phyloP scores from a whole-genome alignment of 306 rosid genomes.

The Alnus glutinosa region DNA sequence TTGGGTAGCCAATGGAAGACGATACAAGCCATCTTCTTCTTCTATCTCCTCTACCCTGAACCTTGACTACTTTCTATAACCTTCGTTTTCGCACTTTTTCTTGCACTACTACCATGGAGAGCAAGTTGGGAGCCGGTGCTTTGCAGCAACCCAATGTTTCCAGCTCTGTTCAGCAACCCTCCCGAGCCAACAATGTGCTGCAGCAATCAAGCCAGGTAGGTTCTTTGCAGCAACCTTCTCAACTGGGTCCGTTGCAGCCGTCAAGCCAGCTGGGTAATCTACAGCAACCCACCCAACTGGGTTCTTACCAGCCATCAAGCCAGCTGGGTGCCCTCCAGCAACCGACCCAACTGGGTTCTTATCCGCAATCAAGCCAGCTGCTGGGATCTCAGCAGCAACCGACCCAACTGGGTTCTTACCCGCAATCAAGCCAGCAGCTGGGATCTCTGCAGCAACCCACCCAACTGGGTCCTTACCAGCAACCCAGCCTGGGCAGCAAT shows the following conservation, averaged over 20 bases:
- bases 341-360: background rate
- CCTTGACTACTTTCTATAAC: background rate
- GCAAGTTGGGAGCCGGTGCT: slow-evolving; percentile 29
- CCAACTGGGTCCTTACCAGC: background rate
- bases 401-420: slow-evolving; percentile 1
- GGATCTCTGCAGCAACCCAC: background rate
- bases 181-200: background rate
- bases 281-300: background rate
- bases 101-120: slow-evolving; percentile 28
- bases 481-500: background rate
- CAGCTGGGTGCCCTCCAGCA: background rate
- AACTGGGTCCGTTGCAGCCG: background rate
- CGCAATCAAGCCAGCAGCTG: background rate
- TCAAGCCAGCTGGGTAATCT: background rate
- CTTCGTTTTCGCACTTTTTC: slow-evolving; percentile 8
- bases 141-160: slow-evolving; percentile 32
- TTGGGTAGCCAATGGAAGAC: slow-evolving; percentile 14
- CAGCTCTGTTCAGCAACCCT: background rate
- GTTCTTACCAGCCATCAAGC: background rate
- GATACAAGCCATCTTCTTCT: slow-evolving; percentile 14
- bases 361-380: too few species aligned
- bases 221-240: background rate
- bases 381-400: slow-evolving; percentile 37
- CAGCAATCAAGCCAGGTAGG: too few species aligned
- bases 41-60: background rate